These are phyloP conservation scores for Kodamaea suecica DNA, from an alignment of 1,139 yeast species.

Conservation along the genomic window DNA sequence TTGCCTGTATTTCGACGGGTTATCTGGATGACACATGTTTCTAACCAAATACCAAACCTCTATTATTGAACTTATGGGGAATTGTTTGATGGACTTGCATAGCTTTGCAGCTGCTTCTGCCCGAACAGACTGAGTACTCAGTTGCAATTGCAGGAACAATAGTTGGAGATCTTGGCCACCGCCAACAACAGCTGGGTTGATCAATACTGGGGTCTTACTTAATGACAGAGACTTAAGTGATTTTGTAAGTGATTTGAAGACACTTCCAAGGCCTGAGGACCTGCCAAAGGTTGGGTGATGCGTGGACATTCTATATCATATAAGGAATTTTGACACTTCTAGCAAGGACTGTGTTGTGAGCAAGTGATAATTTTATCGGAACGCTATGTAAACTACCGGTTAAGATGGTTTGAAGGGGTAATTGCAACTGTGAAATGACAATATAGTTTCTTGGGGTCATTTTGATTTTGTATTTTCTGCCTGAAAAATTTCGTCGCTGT, in stretches of 20 bases:
- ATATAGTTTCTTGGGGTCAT: too few relatives aligned
- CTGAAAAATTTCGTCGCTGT: too few relatives aligned
- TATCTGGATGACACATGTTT: slow-evolving; percentile 46
- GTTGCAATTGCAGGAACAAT: slow-evolving; percentile 37
- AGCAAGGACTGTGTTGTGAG: not conserved
- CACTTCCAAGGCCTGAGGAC: slow-evolving; percentile 42
- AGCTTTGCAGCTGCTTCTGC: slow-evolving; percentile 52
- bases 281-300: slow-evolving; percentile 36
- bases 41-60: slow-evolving; percentile 75
- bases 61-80: slow-evolving; percentile 58
- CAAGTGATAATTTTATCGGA: not conserved
- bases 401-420: not conserved
- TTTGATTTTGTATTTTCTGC: too few relatives aligned
- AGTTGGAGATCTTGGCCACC: slow-evolving; percentile 53
- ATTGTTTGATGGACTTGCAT: slow-evolving; percentile 48
- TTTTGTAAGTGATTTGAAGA: slow-evolving; percentile 54
- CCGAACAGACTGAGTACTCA: slow-evolving; percentile 42
- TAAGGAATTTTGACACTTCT: too few relatives aligned
- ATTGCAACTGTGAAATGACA: too few relatives aligned
- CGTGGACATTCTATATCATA: slow-evolving; percentile 24
- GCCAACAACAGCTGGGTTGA: slow-evolving; percentile 62
- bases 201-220: slow-evolving; percentile 37
- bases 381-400: not conserved
- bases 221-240: slow-evolving; percentile 41
- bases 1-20: slow-evolving; percentile 44